These are phyloP conservation scores for Daldinia caldariorum DNA, from an alignment of 495 filamentous ascomycete genomes.

Conservation along the genomic window DNA sequence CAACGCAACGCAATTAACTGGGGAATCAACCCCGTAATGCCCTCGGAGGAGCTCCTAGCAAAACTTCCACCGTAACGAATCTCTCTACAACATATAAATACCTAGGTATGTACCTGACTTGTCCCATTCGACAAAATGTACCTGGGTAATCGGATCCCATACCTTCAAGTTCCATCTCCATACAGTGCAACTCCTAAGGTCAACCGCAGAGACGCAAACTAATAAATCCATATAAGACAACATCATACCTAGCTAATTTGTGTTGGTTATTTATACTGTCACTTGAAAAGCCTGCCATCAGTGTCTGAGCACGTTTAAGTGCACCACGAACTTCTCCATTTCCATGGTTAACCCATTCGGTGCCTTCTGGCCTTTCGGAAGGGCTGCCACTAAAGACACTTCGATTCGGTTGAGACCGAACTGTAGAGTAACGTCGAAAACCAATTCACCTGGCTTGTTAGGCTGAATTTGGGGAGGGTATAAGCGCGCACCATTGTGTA, in stretches of 20 bases:
- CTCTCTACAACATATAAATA: not conserved
- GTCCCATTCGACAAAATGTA: not conserved
- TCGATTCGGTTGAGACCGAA: conserved; percentile 74
- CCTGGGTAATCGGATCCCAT: not conserved
- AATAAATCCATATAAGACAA: not conserved
- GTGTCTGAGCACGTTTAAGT: conserved; percentile 61
- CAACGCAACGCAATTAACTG: conserved; percentile 12
- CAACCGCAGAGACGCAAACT: conserved; percentile 3
- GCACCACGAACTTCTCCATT: conserved; percentile 72
- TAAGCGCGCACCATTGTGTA: conserved; percentile 59
- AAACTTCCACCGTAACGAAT: conserved; percentile 3
- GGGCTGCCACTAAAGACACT: conserved; percentile 70
- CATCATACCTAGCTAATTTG: not conserved
- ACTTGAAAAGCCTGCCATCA: conserved; percentile 17
- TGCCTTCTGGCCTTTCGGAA: conserved; percentile 66
- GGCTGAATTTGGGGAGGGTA: conserved; percentile 37
- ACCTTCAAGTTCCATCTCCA: not conserved
- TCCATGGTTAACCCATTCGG: conserved; percentile 68
- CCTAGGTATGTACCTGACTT: too few relatives aligned
- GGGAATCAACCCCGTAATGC: not conserved
- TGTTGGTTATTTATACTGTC: not conserved
- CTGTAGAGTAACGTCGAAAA: conserved; percentile 69
- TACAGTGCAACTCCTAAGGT: not conserved
- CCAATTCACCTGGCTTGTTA: conserved; percentile 52
- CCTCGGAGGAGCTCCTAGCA: not conserved